Evolutionary conservation across 2,329 filamentous ascomycete species (phyloP), one percentile per base, ranked within the genome.

Genomic region (Pseudocercospora macadamiae): DNA sequence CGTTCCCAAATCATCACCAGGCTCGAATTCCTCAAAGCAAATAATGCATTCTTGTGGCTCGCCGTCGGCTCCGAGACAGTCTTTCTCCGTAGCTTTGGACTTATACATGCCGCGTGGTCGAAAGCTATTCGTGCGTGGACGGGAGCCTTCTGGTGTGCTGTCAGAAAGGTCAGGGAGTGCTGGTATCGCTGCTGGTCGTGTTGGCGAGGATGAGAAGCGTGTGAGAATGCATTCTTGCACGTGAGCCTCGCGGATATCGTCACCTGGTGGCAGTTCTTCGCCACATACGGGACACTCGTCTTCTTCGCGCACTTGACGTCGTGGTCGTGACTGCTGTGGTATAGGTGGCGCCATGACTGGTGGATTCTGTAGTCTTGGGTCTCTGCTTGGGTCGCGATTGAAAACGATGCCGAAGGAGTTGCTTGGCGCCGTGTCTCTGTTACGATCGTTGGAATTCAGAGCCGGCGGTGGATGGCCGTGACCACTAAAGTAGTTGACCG

Each of bases 261-360:
- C 76, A 14, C 76, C 76, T 1, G 84, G 82, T 0, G 89, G 89
- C 3, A 92, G 79, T 73, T 91, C 88, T 34, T 79, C 76, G 68
- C 90, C 89, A 67, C 90, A 93, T 44, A 93, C 83, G 0, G 89
- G 89, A 62, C 90, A 93, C 67, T 91, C 88, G 70, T 93, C 89
- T 69, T 92, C 89, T 71, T 93, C 90, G 1, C 72, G 66, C 10
- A 80, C 71, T 59, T 72, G 60, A 4, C 70, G 64, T 10, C 69
- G 61, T 52, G 44, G 47, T 23, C 45, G 47, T 12, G 53, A 54
- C 2, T 42, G 26, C 16, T 21, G 19, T n/a, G 51, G 44, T 10
- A 26, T n/a, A 12, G 42, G 32, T n/a, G 30, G 56, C 9, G 45
- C 8, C 23, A 49, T 32, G 14, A 32, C 45, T 32, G 14, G 23